Conservation (phyloP, 169 alveolate species). For the Cryptosporidium parvum region DNA sequence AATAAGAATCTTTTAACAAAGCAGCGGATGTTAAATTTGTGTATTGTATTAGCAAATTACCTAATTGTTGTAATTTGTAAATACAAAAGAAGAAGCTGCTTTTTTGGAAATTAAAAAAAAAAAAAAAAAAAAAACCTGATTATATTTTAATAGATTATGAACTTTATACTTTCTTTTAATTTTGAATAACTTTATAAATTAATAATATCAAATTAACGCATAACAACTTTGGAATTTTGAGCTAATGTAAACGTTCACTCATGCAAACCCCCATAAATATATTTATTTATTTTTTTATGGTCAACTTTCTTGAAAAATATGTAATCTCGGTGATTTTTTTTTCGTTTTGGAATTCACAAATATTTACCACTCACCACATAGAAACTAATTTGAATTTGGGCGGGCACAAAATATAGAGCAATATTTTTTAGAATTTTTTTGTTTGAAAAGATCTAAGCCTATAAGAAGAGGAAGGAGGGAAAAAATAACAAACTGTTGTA, state of each 20-base stretch:
- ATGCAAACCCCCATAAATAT: neutral
- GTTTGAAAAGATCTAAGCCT: neutral
- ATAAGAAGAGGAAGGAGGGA: slow-evolving; percentile 1
- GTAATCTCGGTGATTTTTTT: neutral
- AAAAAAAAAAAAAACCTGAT: neutral
- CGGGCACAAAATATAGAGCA: neutral
- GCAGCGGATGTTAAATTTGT: neutral
- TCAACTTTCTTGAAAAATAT: neutral
- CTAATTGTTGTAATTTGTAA: neutral
- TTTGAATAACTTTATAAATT: neutral
- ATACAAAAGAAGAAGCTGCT: neutral
- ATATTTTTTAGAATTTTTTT: neutral
- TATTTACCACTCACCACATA: slow-evolving; percentile 19
- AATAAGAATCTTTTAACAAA: neutral
- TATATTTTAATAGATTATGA: no score
- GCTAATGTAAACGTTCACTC: neutral
- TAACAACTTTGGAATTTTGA: neutral
- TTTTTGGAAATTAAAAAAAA: no score
- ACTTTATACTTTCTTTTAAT: neutral
- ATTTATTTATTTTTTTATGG: neutral
- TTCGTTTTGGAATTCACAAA: neutral
- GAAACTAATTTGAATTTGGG: slow-evolving; percentile 1
- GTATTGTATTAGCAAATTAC: neutral
- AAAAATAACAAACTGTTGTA: neutral
- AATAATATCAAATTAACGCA: neutral